These are phyloP conservation scores for Eleusine indica DNA, from an alignment of 176 grass and related monocot species.

Conservation along the genomic window DNA sequence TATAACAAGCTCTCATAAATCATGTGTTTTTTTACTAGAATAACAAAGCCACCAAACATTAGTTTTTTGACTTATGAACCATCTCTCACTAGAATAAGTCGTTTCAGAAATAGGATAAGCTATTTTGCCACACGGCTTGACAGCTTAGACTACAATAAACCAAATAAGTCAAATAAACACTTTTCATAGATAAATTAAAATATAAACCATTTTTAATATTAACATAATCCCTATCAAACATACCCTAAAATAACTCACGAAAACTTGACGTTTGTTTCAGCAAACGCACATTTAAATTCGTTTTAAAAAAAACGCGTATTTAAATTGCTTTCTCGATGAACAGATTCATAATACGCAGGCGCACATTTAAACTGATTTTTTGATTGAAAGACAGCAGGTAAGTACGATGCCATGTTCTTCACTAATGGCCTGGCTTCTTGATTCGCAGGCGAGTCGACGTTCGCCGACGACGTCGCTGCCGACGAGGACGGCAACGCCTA, in stretches of 20 bases:
- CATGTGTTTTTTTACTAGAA: too few relatives aligned
- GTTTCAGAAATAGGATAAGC: too few relatives aligned
- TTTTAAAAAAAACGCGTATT: background rate
- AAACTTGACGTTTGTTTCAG: background rate
- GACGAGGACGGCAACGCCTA: slow-evolving; percentile 87
- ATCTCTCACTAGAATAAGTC: too few relatives aligned
- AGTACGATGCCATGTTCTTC: background rate
- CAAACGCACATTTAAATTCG: background rate
- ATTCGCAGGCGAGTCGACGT: slow-evolving; percentile 57
- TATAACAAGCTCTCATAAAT: too few relatives aligned
- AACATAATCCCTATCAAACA: too few relatives aligned
- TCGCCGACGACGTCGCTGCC: slow-evolving; percentile 76
- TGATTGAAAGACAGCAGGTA: background rate
- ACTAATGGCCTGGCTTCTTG: background rate
- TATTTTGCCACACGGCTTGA: too few relatives aligned
- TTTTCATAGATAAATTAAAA: too few relatives aligned
- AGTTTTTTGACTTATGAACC: too few relatives aligned
- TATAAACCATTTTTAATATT: too few relatives aligned
- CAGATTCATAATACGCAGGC: background rate
- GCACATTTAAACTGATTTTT: background rate
- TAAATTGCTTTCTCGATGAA: background rate
- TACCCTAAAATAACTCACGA: background rate
- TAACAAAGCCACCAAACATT: too few relatives aligned
- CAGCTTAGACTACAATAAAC: too few relatives aligned
- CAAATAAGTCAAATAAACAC: too few relatives aligned